A percentile compares a stretch with the other conserved stretches of the same genome.
These are phyloP conservation scores for Lactifluus subvellereus DNA, from an alignment of 768 basidiomycete genomes.

Conservation along the genomic window DNA sequence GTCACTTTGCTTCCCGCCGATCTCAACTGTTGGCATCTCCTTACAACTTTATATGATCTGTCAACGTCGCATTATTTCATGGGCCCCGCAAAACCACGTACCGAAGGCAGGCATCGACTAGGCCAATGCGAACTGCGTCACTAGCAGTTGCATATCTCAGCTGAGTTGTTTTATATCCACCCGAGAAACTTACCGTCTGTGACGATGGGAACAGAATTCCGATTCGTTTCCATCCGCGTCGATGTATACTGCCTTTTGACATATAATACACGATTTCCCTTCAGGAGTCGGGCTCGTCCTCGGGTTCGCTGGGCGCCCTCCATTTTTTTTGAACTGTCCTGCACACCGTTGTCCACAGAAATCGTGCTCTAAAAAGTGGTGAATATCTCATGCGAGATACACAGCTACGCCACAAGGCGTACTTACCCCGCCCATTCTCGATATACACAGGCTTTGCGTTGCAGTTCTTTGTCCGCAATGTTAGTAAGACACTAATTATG, in stretches of 20 bases:
- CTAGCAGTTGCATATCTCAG: conserved; percentile 8
- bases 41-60: conserved; percentile 18
- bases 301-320: background rate
- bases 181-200: conserved; percentile 18
- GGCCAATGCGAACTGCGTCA: conserved; percentile 12
- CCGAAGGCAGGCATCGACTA: conserved; percentile 22
- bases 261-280: conserved; percentile 15
- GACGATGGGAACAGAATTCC: conserved; percentile 22
- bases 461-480: conserved; percentile 16
- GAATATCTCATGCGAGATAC: background rate
- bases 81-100: conserved; percentile 2
- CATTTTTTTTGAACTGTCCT: background rate
- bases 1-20: conserved; percentile 25
- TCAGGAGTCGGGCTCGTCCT: background rate
- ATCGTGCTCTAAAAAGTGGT: conserved; percentile 13
- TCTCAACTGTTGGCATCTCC: conserved; percentile 19
- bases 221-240: conserved; percentile 14
- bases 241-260: conserved; percentile 15
- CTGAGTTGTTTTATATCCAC: background rate
- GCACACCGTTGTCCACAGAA: conserved; percentile 27
- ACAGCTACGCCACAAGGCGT: background rate
- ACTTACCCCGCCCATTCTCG: conserved; percentile 25
- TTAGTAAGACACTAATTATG: background rate
- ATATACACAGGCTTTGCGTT: conserved; percentile 21
- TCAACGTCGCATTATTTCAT: background rate